Evolutionary conservation across 2,329 filamentous ascomycete species (phyloP), one percentile per base, ranked within the genome.

Genomic region (Penicillium sp.): DNA sequence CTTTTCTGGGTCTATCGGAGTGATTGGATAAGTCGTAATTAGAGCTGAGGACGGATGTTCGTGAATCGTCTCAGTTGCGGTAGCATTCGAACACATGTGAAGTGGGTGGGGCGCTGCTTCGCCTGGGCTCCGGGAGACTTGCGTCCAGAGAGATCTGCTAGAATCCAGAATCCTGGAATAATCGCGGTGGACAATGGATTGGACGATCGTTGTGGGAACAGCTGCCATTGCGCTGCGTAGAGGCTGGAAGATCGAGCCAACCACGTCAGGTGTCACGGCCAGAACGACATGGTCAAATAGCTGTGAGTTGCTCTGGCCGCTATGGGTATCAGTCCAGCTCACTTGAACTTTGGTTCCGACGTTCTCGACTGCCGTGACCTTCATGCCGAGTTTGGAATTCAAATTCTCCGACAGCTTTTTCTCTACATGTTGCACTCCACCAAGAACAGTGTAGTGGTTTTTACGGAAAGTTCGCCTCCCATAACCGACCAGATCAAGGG

Each of bases 261-360:
- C 78, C 4, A 81, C 75, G 53, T 81, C 74, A 1, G 82, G 81
- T 0, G 81, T 77, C 2, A 84, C 79, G 0, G 81, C 81, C 1
- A 85, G 68, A 23, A 85, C 69, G 0, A 83, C 80, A 2, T 72
- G 73, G 48, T 84, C 81, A 48, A 83, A 84, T 0, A 61, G 48
- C 16, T 78, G 72, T 23, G 62, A 59, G 13, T 51, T 51, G 10
- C 71, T 60, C 2, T 61, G n/a, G 32, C 29, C 18, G 61, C 54
- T 41, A 4, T 29, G 32, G 4, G 50, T 42, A 41, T 56, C 34
- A 10, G 57, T 58, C 58, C 62, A 67, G 14, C 50, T 59, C 14
- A 68, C 56, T 41, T 57, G 52, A 13, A 65, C 61, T 44, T 57
- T 56, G 9, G 55, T 29, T 1, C 56, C 59, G 16, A 53, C 11